Conservation (phyloP, 2,329 filamentous ascomycete genomes). For the Albifimbria verrucaria region DNA sequence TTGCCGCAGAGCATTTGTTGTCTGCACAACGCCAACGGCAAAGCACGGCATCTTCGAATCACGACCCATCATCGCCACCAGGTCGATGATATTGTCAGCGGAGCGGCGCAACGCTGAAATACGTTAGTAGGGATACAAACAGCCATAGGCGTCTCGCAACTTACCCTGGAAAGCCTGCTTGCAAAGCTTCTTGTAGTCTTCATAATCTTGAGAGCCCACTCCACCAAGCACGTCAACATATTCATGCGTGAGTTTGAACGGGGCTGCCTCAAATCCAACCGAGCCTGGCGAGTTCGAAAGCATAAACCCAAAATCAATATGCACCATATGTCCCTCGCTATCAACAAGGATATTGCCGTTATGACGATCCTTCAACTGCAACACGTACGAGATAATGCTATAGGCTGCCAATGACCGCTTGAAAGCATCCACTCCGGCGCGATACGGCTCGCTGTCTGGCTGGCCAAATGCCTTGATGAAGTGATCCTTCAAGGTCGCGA, state of each 20-base stretch:
- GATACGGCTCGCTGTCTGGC: constrained; percentile 65
- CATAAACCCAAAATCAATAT: constrained; percentile 91
- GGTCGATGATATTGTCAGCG: constrained; percentile 75
- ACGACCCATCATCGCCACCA: constrained; percentile 80
- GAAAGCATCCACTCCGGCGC: constrained; percentile 72
- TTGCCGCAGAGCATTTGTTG: constrained; percentile 66
- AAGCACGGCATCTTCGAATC: constrained; percentile 86
- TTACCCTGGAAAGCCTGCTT: constrained; percentile 79
- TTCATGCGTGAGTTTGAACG: constrained; percentile 82
- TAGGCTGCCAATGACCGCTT: constrained; percentile 80
- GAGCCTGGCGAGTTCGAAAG: constrained; percentile 80
- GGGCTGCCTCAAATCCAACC: constrained; percentile 81
- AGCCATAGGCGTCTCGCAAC: constrained; percentile 13
- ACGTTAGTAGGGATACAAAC: constrained; percentile 7
- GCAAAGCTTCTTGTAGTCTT: constrained; percentile 74
- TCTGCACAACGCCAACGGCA: constrained; percentile 67
- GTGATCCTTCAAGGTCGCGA: constrained; percentile 78
- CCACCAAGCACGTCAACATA: constrained; percentile 83
- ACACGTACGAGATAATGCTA: constrained; percentile 78
- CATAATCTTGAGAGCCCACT: constrained; percentile 64
- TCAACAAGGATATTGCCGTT: constrained; percentile 86
- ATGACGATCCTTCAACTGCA: constrained; percentile 82
- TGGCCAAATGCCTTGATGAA: constrained; percentile 77
- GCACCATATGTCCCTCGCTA: constrained; percentile 80
- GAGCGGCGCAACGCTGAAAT: constrained; percentile 67